A percentile compares a stretch with the other conserved stretches of the same genome.
Evolutionary conservation across 495 filamentous ascomycete species (phyloP).

Genomic region (Hypoxylon rickii): DNA sequence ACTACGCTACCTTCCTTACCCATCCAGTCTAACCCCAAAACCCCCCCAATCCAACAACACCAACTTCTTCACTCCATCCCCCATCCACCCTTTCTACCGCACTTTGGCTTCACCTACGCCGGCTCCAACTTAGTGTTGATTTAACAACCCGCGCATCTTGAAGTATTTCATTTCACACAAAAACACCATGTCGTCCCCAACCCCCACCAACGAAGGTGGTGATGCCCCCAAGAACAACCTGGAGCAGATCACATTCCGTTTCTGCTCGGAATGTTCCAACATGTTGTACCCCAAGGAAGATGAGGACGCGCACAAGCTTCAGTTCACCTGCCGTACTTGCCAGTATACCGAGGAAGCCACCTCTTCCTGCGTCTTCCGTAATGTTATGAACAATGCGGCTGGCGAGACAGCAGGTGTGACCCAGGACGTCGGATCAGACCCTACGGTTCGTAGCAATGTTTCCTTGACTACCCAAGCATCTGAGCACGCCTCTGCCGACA

Average conservation of each 20-base stretch:
- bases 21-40: not conserved
- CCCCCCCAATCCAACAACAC: not conserved
- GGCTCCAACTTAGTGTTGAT: too few relatives aligned
- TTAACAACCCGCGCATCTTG: not conserved
- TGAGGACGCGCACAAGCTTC: constrained; percentile 55
- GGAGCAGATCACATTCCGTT: constrained; percentile 90
- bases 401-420: constrained; percentile 97
- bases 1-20: not conserved
- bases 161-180: not conserved
- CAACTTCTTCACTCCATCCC: not conserved
- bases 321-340: constrained; percentile 82
- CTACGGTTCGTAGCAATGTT: constrained; percentile 80
- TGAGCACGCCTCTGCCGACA: constrained; percentile 24
- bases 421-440: constrained; percentile 93
- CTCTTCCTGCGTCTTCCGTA: constrained; percentile 87
- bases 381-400: constrained; percentile 83
- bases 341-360: constrained; percentile 83
- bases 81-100: not conserved
- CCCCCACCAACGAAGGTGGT: constrained; percentile 55
- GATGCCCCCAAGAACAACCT: constrained; percentile 59
- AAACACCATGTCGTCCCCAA: constrained; percentile 62
- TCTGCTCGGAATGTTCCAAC: constrained; percentile 98
- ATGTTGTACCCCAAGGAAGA: constrained; percentile 98
- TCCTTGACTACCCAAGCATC: constrained; percentile 26
- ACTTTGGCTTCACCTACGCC: too few relatives aligned